Base-by-base conservation (phyloP, 352 stramenopile genomes). In the Phytophthora aleatoria region DNA sequence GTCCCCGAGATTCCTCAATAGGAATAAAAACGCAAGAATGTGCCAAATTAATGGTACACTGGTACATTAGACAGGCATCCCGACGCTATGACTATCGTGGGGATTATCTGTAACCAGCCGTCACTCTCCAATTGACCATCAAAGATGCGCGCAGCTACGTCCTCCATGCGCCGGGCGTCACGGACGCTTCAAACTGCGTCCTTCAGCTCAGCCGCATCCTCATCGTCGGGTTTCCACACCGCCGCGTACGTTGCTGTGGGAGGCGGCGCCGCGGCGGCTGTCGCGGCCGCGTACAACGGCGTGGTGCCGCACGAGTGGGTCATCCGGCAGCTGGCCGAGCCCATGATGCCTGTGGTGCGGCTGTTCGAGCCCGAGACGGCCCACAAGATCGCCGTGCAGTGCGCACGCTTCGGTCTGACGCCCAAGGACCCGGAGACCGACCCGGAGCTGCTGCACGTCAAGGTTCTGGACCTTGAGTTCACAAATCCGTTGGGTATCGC, bases 401-500 rank as follows among this genome's bases (percentile, higher is more conserved):
- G 79, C 12, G 77, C 89, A 1, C 76, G 88, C 36, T 74, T 95
- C 27, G 89, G 89, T 3, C 63, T 97, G 36, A 69, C 70, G 15
- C 90, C 90, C n/a, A 87, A 81, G 60, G 82, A 92, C 49, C 71
- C 75, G 1, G 57, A 76, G 20, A 33, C 35, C 5, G 87, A 95
- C 52, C 70, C 83, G 20, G 51, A 74, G 50, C 73, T 89, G 41
- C 73, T 95, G 35, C 63, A 68, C 9, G 69, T 94, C 5, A 66
- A 81, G 5, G 70, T 64, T 8, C 81, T 95, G 41, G 84, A 84
- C 0, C 76, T 94, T 0, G 67, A 82, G 26, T 98, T 99, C 53
- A 59, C 82, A 5, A 98, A 98, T 69, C 91, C 92, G 12, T 73
- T 99, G 43, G 97, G 97, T 20, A 91, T 99, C 57, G 96, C 97